Evolutionary conservation across 352 stramenopile genomes (phyloP), one percentile per base, ranked within the genome.

Genomic region (Phytophthora pseudosyringae): DNA sequence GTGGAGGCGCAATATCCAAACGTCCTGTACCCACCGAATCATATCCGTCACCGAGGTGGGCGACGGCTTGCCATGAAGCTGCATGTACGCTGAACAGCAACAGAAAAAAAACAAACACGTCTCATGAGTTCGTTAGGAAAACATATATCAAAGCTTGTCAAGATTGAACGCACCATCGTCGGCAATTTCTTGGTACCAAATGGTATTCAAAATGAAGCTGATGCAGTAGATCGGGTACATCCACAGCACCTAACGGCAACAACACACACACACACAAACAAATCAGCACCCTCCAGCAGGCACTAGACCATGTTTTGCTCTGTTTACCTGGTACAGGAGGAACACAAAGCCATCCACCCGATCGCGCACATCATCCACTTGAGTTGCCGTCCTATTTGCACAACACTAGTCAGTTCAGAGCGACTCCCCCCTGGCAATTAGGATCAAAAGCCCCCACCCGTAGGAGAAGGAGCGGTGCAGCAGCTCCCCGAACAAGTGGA

Each of bases 141-240:
- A 48, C 31, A 31, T 3, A 33, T 15, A 3, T 11, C 13, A n/a
- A 56, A 15, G 9, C 40, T 12, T 32, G 41, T 16, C 10, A 48
- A 48, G 31, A 16, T 28, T 43, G 6, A 8, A 63, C 58, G n/a
- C 54, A 95, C 88, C 88, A 61, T 96, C 86, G 46, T 96, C 88
- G 1, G 88, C 88, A 49, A 96, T 94, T 70, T 96, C 88, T 76
- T 96, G 88, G 70, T 96, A 96, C 88, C 88, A 96, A 74, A 96
- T 96, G 13, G 88, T 94, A 66, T 96, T 96, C 59, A 96, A 69
- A 61, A 96, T 96, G 69, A 96, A 96, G 71, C 88, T 96, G 69
- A 96, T 93, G 75, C 84, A 94, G 76, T 96, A 96, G 68, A 96
- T 96, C 41, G 88, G 88, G 64, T 96, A 96, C 86, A 96, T 96